phyloP scores from a whole-genome alignment of 441 rosid species.

The Eruca vesicaria region DNA sequence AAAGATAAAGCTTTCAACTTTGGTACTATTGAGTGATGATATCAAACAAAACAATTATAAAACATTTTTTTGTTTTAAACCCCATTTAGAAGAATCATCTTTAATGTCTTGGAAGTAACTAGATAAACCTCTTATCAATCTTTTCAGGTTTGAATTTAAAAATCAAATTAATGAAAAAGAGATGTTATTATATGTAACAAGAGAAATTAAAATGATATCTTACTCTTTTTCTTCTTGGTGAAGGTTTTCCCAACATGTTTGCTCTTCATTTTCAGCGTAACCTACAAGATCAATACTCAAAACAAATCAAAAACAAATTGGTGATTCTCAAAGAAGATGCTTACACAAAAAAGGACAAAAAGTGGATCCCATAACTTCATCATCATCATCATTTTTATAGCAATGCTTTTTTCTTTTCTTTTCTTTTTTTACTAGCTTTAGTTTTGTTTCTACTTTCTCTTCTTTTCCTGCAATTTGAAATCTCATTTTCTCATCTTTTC shows the following conservation, averaged over 20 bases:
- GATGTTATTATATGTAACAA: background rate
- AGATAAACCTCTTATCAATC: constrained; percentile 3
- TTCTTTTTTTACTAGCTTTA: constrained; percentile 15
- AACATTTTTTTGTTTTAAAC: constrained; percentile 15
- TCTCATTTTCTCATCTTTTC: constrained; percentile 20
- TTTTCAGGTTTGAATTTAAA: constrained; percentile 9
- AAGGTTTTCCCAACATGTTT: constrained; percentile 92
- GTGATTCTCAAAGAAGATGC: constrained; percentile 7
- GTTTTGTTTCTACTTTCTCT: constrained; percentile 33
- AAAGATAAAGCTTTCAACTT: constrained; percentile 13
- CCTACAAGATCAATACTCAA: constrained; percentile 38
- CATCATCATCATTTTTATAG: constrained; percentile 41
- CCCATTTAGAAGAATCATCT: constrained; percentile 16
- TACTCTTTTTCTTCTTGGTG: constrained; percentile 96
- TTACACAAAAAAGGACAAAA: constrained; percentile 9
- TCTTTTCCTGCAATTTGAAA: constrained; percentile 34
- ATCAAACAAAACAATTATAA: background rate
- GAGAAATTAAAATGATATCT: constrained; percentile 39
- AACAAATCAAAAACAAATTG: constrained; percentile 29
- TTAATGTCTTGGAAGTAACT: background rate
- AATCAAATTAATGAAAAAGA: background rate
- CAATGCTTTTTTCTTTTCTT: constrained; percentile 24
- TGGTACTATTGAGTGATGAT: background rate
- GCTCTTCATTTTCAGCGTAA: constrained; percentile 94
- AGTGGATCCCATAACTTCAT: constrained; percentile 44